These are phyloP conservation scores for Xylona heveae DNA, from an alignment of 495 filamentous ascomycete genomes.

Conservation along the genomic window DNA sequence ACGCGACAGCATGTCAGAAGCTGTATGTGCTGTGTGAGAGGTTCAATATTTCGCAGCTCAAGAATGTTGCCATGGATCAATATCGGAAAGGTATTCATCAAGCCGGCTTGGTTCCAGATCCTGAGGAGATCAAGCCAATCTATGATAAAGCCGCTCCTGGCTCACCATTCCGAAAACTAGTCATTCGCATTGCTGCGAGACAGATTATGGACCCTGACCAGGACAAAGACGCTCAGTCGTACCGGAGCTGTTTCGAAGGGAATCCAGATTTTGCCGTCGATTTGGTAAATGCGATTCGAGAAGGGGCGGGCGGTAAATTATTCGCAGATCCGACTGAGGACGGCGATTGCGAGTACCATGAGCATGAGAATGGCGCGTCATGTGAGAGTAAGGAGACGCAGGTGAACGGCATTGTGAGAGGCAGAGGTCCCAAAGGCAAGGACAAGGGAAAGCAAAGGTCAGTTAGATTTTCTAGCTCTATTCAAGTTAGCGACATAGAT, in stretches of 20 bases:
- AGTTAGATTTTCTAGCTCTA: too few relatives aligned
- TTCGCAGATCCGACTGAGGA: slow-evolving; percentile 26
- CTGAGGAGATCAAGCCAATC: slow-evolving; percentile 25
- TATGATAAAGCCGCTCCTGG: slow-evolving; percentile 18
- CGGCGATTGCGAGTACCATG: slow-evolving; percentile 21
- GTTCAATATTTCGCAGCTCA: slow-evolving; percentile 21
- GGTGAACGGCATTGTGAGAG: too few relatives aligned
- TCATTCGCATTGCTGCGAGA: slow-evolving; percentile 24
- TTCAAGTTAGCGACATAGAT: too few relatives aligned
- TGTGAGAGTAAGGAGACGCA: too few relatives aligned
- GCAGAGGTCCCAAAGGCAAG: too few relatives aligned
- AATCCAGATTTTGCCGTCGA: slow-evolving; percentile 25
- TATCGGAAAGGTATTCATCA: slow-evolving; percentile 21
- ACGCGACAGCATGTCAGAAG: slow-evolving; percentile 25
- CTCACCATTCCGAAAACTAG: slow-evolving; percentile 21
- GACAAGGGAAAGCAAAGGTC: too few relatives aligned
- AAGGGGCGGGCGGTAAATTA: slow-evolving; percentile 18
- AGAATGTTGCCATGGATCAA: slow-evolving; percentile 26
- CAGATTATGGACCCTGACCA: slow-evolving; percentile 29
- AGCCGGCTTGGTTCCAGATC: slow-evolving; percentile 23
- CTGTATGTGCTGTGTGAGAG: slow-evolving; percentile 26
- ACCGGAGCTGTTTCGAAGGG: slow-evolving; percentile 21
- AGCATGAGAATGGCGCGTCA: slow-evolving; percentile 17
- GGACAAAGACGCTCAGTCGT: slow-evolving; percentile 19
- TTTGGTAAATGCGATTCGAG: slow-evolving; percentile 24